phyloP scores from a whole-genome alignment of 108 stramenopile species.

The Skeletonema tropicum region DNA sequence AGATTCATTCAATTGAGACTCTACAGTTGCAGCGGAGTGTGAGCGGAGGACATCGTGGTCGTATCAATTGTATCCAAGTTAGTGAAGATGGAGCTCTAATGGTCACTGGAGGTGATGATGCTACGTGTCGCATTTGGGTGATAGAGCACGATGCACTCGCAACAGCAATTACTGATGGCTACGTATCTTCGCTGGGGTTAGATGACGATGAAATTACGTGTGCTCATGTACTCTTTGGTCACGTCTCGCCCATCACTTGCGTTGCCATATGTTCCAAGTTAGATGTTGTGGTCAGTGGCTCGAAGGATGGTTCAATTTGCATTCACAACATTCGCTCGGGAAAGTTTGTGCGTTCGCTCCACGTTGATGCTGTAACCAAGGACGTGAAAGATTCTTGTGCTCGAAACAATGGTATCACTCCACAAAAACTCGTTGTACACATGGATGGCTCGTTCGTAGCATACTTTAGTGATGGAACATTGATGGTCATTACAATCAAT shows the following conservation, averaged over 20 bases:
- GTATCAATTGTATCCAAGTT: constrained; percentile 68
- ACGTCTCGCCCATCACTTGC: constrained; percentile 70
- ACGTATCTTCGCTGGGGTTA: constrained; percentile 62
- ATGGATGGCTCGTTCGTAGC: constrained; percentile 63
- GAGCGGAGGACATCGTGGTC: constrained; percentile 71
- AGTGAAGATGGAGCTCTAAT: constrained; percentile 67
- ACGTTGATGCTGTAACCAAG: constrained; percentile 34
- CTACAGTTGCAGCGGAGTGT: constrained; percentile 52
- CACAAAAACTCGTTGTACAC: constrained; percentile 64
- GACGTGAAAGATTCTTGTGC: constrained; percentile 43
- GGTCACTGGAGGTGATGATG: constrained; percentile 80
- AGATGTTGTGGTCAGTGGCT: constrained; percentile 76
- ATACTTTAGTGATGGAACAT: constrained; percentile 61
- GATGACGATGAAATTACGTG: constrained; percentile 51
- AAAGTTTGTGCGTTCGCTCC: constrained; percentile 70
- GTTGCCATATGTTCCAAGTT: constrained; percentile 67
- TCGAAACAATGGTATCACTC: constrained; percentile 26
- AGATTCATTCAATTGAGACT: constrained; percentile 70
- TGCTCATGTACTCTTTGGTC: constrained; percentile 75
- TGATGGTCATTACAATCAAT: constrained; percentile 74
- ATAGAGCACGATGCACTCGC: constrained; percentile 77
- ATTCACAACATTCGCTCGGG: constrained; percentile 74
- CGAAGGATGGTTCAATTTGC: constrained; percentile 66
- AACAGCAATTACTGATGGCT: constrained; percentile 70
- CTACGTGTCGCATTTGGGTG: constrained; percentile 81